A percentile compares a stretch with the other conserved stretches of the same genome.
Conservation (phyloP, 2,329 filamentous ascomycete genomes). For the Alternaria panax region DNA sequence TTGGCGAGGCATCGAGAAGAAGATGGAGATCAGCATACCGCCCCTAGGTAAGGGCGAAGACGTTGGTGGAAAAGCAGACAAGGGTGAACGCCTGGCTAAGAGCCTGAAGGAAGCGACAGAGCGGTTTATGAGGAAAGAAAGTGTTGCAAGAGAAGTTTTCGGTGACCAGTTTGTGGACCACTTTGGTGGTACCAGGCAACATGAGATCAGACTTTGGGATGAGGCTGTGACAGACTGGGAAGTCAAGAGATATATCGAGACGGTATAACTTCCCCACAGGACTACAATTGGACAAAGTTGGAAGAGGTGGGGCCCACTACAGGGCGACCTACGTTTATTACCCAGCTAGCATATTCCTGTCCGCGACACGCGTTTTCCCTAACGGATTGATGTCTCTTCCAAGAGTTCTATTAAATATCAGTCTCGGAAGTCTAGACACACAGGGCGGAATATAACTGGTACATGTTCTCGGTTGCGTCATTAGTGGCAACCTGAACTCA, state of each 20-base stretch:
- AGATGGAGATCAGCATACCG: constrained; percentile 80
- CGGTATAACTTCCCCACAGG: constrained; percentile 26
- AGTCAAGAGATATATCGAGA: constrained; percentile 56
- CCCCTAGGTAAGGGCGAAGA: constrained; percentile 86
- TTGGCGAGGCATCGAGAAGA: constrained; percentile 91
- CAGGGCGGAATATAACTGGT: not conserved
- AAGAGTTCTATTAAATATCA: not conserved
- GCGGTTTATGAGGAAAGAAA: constrained; percentile 77
- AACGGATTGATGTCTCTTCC: not conserved
- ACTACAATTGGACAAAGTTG: not conserved
- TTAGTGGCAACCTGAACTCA: not conserved
- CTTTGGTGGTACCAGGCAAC: constrained; percentile 88
- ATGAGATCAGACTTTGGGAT: constrained; percentile 90
- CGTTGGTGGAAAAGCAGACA: constrained; percentile 74
- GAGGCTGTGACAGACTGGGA: constrained; percentile 97
- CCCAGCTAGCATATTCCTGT: not conserved
- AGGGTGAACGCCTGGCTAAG: constrained; percentile 81
- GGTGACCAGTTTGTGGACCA: constrained; percentile 97
- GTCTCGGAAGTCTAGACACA: not conserved
- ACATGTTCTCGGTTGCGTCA: not conserved
- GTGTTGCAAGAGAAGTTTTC: constrained; percentile 91
- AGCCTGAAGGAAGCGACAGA: constrained; percentile 83
- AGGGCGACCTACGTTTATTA: not conserved
- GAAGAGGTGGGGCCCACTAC: not conserved
- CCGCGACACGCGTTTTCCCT: not conserved